phyloP scores from a whole-genome alignment of 2,329 filamentous ascomycete species.

The Colletotrichum noveboracense region DNA sequence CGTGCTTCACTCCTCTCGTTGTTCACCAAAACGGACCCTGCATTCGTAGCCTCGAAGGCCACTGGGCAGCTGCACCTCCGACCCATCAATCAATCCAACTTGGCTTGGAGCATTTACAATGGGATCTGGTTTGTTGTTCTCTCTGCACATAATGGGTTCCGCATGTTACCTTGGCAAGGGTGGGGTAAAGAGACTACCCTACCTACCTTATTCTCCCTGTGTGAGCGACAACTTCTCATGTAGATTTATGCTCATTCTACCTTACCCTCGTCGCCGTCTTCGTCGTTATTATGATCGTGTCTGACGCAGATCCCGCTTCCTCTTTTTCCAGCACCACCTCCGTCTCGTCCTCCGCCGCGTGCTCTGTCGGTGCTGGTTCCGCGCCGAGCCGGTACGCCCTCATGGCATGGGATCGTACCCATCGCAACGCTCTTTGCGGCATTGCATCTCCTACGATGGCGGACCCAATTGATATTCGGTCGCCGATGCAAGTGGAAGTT shows the following conservation, averaged over 20 bases:
- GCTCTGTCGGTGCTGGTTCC: background rate
- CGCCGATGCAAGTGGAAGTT: accelerated
- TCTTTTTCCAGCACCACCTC: background rate
- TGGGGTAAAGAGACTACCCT: background rate
- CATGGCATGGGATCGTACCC: background rate
- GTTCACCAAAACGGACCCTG: background rate
- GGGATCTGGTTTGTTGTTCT: background rate
- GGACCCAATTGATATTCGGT: background rate
- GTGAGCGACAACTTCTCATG: background rate
- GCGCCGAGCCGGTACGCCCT: too few species aligned
- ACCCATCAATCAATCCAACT: background rate
- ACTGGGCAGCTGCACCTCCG: background rate
- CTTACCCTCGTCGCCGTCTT: background rate
- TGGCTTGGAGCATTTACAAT: background rate
- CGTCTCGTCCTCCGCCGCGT: background rate
- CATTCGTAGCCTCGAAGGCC: background rate
- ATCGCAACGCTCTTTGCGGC: background rate
- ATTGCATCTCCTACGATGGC: background rate
- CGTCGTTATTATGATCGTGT: background rate
- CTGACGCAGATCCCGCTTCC: background rate
- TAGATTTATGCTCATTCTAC: background rate
- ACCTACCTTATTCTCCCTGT: background rate
- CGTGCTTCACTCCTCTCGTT: background rate
- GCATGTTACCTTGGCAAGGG: background rate
- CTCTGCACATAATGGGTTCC: background rate